Evolutionary conservation across 805 yeast species (phyloP).

Genomic region (Hanseniaspora thailandica): DNA sequence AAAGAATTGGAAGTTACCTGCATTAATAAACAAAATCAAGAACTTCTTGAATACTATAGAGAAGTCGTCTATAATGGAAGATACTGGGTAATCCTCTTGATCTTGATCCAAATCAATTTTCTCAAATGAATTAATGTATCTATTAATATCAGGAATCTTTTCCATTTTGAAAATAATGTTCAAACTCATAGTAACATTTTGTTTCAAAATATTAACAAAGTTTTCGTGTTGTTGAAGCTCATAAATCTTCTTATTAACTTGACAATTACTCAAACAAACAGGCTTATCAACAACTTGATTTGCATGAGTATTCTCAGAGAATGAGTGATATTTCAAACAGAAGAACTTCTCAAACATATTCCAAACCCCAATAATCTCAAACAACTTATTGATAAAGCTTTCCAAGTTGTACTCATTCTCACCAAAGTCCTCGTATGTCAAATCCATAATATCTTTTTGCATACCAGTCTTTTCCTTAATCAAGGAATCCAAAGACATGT

Average conservation of each 20-base stretch:
- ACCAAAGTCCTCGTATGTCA: constrained; percentile 18
- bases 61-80: constrained; percentile 80
- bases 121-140: constrained; percentile 24
- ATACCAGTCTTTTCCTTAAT: neutral
- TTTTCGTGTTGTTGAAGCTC: constrained; percentile 26
- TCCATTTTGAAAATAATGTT: constrained; percentile 64
- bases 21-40: constrained; percentile 51
- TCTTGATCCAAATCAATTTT: constrained; percentile 16
- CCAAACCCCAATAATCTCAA: constrained; percentile 78
- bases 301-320: constrained; percentile 16
- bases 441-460: constrained; percentile 14
- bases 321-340: constrained; percentile 53
- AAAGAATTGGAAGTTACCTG: constrained; percentile 43
- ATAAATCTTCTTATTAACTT: constrained; percentile 21
- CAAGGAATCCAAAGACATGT: constrained; percentile 62
- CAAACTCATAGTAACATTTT: constrained; percentile 1
- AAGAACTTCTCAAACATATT: constrained; percentile 63
- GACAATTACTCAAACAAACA: constrained; percentile 23
- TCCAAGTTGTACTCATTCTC: constrained; percentile 23
- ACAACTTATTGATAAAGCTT: constrained; percentile 48
- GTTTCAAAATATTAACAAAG: constrained; percentile 48
- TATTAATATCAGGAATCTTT: constrained; percentile 50
- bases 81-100: constrained; percentile 41
- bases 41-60: constrained; percentile 60
- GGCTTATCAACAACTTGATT: constrained; percentile 18